Conservation (phyloP, 345 rosid species). For the Eucalyptus leucophloia region DNA sequence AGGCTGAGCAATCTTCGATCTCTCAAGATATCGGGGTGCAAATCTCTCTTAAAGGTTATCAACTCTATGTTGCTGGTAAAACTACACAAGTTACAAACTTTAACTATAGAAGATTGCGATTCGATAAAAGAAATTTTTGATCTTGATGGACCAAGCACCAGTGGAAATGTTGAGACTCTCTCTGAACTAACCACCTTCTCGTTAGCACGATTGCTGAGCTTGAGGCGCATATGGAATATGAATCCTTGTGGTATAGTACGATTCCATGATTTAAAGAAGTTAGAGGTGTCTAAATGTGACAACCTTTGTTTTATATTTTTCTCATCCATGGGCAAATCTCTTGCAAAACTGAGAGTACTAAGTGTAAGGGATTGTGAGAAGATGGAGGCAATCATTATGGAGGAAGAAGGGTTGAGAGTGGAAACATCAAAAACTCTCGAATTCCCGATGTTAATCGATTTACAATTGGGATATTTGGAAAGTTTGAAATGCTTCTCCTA, state of each 20-base stretch:
- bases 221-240: background rate
- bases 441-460: background rate
- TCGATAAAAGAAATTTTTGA: background rate
- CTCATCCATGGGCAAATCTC: background rate
- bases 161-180: background rate
- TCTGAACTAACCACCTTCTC: background rate
- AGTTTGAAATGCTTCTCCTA: background rate
- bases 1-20: background rate
- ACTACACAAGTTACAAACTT: background rate
- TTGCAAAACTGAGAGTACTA: background rate
- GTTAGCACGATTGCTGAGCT: background rate
- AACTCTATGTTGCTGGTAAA: background rate
- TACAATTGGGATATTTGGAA: background rate
- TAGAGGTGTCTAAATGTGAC: background rate
- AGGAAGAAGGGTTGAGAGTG: background rate
- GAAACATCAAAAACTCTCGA: background rate
- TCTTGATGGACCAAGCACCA: background rate
- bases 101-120: background rate
- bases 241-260: background rate
- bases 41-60: background rate
- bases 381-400: background rate
- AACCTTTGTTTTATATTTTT: background rate
- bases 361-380: background rate
- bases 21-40: rapidly evolving
- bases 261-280: background rate